Percentiles rank a stretch among this genome's conserved stretches.
Conservation (phyloP, 2,329 filamentous ascomycete species). For the Fonsecaea monophora region DNA sequence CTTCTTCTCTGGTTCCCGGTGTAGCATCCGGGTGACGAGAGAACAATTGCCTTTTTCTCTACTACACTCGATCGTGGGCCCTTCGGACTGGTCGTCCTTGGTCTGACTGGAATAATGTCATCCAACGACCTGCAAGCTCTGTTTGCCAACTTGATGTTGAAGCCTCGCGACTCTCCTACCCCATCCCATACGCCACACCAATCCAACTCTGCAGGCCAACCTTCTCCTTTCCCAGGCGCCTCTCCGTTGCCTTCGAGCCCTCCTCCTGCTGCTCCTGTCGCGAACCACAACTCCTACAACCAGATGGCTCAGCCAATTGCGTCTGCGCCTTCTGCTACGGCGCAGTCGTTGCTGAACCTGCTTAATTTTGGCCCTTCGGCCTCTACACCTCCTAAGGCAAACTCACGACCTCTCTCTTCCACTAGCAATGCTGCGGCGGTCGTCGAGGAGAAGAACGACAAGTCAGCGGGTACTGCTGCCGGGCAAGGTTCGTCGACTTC, state of each 20-base stretch:
- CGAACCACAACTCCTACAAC: conserved; percentile 12
- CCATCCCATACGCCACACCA: conserved; percentile 41
- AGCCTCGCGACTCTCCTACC: conserved; percentile 42
- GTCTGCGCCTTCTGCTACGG: conserved; percentile 50
- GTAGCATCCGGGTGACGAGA: conserved; percentile 32
- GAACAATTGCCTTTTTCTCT: conserved; percentile 12
- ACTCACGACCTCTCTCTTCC: conserved; percentile 15
- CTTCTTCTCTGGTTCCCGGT: conserved; percentile 31
- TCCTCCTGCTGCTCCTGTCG: conserved; percentile 18
- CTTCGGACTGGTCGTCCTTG: conserved; percentile 11
- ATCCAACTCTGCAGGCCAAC: conserved; percentile 23
- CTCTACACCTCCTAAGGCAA: conserved; percentile 17
- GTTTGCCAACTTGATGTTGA: conserved; percentile 54
- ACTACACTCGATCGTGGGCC: conserved; percentile 14
- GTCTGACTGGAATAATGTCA: conserved; percentile 51
- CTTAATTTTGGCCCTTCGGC: conserved; percentile 66
- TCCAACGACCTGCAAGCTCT: conserved; percentile 56
- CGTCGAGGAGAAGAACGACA: conserved; percentile 38
- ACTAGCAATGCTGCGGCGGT: conserved; percentile 44
- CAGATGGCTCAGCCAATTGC: conserved; percentile 15
- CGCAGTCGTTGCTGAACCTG: conserved; percentile 67
- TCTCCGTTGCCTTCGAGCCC: conserved; percentile 31
- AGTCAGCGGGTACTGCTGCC: conserved; percentile 36
- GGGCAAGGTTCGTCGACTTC: conserved; percentile 51
- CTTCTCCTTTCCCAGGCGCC: conserved; percentile 19